phyloP scores from a whole-genome alignment of 495 filamentous ascomycete genomes.

The Acidiella bohemica region DNA sequence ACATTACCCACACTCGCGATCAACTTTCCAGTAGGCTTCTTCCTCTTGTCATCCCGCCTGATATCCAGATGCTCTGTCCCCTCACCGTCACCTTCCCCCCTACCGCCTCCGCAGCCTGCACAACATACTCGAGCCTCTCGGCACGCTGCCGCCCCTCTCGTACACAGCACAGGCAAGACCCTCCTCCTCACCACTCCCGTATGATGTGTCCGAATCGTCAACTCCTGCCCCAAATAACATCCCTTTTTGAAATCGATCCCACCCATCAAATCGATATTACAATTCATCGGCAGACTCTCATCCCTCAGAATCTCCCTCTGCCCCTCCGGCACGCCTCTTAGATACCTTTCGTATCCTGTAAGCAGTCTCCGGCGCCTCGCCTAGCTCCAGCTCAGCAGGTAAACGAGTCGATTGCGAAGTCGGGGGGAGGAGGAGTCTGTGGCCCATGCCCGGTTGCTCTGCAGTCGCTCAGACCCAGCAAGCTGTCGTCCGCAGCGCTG shows the following conservation, averaged over 20 bases:
- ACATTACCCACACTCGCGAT: constrained; percentile 66
- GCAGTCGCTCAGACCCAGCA: constrained; percentile 11
- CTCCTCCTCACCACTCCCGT: constrained; percentile 85
- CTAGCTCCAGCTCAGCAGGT: not conserved
- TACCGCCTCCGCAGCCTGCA: no score
- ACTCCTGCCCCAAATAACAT: constrained; percentile 92
- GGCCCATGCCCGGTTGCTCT: constrained; percentile 37
- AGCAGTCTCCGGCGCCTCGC: constrained; percentile 11
- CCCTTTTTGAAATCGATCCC: constrained; percentile 89
- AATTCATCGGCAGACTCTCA: constrained; percentile 63
- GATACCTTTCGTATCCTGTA: constrained; percentile 62
- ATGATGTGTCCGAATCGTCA: constrained; percentile 89
- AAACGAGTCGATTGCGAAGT: not conserved
- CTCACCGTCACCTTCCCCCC: not conserved
- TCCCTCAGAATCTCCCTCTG: constrained; percentile 58
- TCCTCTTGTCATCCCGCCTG: constrained; percentile 30
- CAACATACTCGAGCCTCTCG: no score
- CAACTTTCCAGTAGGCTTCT: constrained; percentile 64
- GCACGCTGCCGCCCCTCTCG: constrained; percentile 19
- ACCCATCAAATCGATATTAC: constrained; percentile 67
- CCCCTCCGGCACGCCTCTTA: constrained; percentile 74
- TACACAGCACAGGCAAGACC: constrained; percentile 71
- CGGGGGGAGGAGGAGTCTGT: constrained; percentile 28
- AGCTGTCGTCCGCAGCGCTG: not conserved
- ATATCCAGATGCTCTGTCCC: constrained; percentile 15